Evolutionary conservation across 306 rosid species (phyloP).

Genomic region (Oxytropis ochrocephala): DNA sequence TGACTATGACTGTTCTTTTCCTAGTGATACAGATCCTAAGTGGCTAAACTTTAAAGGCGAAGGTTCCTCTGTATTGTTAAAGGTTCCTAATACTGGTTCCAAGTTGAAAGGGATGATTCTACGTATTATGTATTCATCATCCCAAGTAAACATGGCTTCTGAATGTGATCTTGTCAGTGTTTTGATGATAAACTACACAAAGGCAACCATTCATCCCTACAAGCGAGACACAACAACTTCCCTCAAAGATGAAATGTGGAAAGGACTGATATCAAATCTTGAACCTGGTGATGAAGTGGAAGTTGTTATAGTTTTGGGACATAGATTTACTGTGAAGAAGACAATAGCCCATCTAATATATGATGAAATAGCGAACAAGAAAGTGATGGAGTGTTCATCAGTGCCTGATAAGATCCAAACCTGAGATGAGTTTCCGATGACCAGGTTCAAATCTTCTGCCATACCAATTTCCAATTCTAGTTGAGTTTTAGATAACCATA

Average conservation of each 20-base stretch:
- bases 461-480: neutral
- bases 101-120: neutral
- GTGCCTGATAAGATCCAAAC: neutral
- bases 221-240: neutral
- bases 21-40: neutral
- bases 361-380: neutral
- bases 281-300: conserved; percentile 9
- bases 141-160: neutral
- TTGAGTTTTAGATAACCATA: neutral
- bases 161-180: conserved; percentile 1
- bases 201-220: neutral
- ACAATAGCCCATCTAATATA: neutral
- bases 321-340: neutral
- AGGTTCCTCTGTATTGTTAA: neutral
- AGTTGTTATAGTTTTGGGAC: conserved; percentile 1
- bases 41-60: neutral
- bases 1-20: neutral
- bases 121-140: neutral
- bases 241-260: neutral
- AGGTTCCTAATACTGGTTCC: neutral
- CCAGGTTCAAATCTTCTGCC: neutral
- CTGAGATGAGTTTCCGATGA: neutral
- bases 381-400: neutral
- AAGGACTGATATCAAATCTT: neutral
- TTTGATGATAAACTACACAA: conserved; percentile 6